phyloP scores from a whole-genome alignment of 306 rosid species.

The Arachis hypogaea region DNA sequence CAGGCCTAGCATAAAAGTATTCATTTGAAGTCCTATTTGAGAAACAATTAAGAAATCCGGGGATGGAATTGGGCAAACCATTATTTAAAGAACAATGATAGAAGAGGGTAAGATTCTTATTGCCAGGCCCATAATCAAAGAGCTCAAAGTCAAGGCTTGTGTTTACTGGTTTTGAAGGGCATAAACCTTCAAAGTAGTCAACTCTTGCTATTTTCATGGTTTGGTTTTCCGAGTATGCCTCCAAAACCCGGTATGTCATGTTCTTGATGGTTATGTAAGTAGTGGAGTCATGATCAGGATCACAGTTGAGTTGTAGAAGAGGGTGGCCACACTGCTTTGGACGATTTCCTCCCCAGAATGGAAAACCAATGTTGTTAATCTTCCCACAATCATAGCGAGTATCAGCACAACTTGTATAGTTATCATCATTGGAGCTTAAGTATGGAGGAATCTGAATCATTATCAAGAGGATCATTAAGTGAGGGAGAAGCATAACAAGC shows the following conservation, averaged over 20 bases:
- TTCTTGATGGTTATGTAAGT: constrained; percentile 38
- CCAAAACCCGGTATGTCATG: constrained; percentile 41
- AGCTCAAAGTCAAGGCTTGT: constrained; percentile 40
- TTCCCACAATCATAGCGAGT: constrained; percentile 37
- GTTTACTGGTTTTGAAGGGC: constrained; percentile 34
- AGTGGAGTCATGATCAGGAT: not conserved
- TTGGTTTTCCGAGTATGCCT: not conserved
- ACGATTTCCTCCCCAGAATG: constrained; percentile 51
- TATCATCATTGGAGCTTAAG: constrained; percentile 28
- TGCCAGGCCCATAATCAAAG: constrained; percentile 27
- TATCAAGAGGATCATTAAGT: constrained; percentile 30
- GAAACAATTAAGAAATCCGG: not conserved
- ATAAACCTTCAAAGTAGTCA: constrained; percentile 36
- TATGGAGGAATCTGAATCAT: constrained; percentile 27
- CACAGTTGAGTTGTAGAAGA: constrained; percentile 43
- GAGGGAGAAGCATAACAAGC: not conserved
- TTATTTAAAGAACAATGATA: constrained; percentile 41
- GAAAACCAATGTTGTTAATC: constrained; percentile 25
- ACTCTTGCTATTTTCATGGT: constrained; percentile 46
- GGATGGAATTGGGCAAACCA: fast-evolving
- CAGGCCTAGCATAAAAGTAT: not conserved
- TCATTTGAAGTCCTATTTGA: not conserved
- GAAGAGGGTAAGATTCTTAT: constrained; percentile 37
- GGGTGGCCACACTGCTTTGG: constrained; percentile 54
- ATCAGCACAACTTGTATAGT: constrained; percentile 32